These are phyloP conservation scores for Cryptococcus sp. DNA, from an alignment of 1,284 basidiomycete genomes.

Conservation along the genomic window DNA sequence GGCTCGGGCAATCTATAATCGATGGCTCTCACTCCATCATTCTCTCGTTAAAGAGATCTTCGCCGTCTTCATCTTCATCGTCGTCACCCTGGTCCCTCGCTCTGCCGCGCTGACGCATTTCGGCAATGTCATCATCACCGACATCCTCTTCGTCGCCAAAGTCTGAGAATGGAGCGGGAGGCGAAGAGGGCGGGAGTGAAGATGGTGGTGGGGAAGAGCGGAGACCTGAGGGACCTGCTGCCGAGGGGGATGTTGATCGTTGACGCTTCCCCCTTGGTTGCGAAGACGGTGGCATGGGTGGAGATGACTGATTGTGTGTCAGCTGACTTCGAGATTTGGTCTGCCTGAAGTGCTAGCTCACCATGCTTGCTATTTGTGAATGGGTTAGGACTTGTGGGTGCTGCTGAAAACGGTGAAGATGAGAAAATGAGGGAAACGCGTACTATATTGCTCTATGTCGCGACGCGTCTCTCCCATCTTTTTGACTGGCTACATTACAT, in stretches of 20 bases:
- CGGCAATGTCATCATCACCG: slow-evolving; percentile 68
- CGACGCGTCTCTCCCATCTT: slow-evolving; percentile 10
- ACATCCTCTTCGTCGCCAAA: slow-evolving; percentile 82
- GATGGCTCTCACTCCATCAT: slow-evolving; percentile 64
- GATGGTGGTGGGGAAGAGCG: slow-evolving; percentile 47
- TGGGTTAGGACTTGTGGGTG: neutral
- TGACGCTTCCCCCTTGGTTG: slow-evolving; percentile 46
- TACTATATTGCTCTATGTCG: neutral
- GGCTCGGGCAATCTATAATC: too few relatives aligned
- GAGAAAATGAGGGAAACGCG: slow-evolving; percentile 13
- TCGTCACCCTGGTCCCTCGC: slow-evolving; percentile 63
- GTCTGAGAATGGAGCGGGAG: slow-evolving; percentile 79
- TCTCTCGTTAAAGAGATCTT: slow-evolving; percentile 84
- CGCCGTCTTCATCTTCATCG: slow-evolving; percentile 67
- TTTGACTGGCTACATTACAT: slow-evolving; percentile 4
- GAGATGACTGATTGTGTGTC: slow-evolving; percentile 23
- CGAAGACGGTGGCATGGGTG: slow-evolving; percentile 38
- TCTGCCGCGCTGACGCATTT: slow-evolving; percentile 54
- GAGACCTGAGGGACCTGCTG: slow-evolving; percentile 37
- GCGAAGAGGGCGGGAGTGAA: slow-evolving; percentile 61
- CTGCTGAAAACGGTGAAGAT: slow-evolving; percentile 2
- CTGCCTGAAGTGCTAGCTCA: slow-evolving; percentile 10
- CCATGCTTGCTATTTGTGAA: slow-evolving; percentile 10
- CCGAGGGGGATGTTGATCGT: slow-evolving; percentile 28
- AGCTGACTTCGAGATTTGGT: neutral